Conservation (phyloP, 2,329 filamentous ascomycete genomes). For the Fusarium euwallaceae region DNA sequence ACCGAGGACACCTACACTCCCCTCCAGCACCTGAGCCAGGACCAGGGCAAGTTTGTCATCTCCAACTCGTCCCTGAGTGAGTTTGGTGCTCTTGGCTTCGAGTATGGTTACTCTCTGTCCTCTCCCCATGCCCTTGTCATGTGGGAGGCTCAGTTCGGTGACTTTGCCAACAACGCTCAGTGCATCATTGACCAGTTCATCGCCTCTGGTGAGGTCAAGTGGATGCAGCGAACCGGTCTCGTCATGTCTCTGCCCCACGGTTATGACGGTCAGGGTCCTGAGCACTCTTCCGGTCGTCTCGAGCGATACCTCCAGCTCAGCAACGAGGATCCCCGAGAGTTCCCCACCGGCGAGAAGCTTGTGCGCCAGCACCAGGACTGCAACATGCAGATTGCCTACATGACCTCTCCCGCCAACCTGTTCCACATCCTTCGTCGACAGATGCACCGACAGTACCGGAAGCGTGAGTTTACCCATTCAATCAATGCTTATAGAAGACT, state of each 20-base stretch:
- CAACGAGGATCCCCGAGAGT: slow-evolving; percentile 96
- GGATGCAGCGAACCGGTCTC: slow-evolving; percentile 97
- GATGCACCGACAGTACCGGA: slow-evolving; percentile 99
- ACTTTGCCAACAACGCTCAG: slow-evolving; percentile 99
- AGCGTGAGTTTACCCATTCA: slow-evolving; percentile 75
- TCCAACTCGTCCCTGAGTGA: slow-evolving; percentile 90
- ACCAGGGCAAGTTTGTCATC: slow-evolving; percentile 96
- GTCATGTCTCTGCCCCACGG: slow-evolving; percentile 97
- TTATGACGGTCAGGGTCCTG: slow-evolving; percentile 97
- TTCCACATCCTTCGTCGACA: slow-evolving; percentile 98
- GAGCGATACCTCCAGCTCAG: slow-evolving; percentile 97
- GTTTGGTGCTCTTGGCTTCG: slow-evolving; percentile 87
- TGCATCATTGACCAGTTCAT: slow-evolving; percentile 99
- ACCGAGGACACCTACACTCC: slow-evolving; percentile 94
- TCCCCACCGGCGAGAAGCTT: slow-evolving; percentile 88
- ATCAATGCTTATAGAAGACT: background rate
- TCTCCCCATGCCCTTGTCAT: slow-evolving; percentile 98
- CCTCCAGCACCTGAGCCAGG: slow-evolving; percentile 86
- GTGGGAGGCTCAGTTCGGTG: slow-evolving; percentile 99
- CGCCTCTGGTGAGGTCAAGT: slow-evolving; percentile 97
- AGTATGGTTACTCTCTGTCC: slow-evolving; percentile 97
- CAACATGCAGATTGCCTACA: slow-evolving; percentile 98
- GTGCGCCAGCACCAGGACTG: slow-evolving; percentile 98
- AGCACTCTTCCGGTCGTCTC: slow-evolving; percentile 97
- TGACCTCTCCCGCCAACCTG: slow-evolving; percentile 94